Conservation (phyloP, 495 filamentous ascomycete genomes). For the Penicillium pulvis region DNA sequence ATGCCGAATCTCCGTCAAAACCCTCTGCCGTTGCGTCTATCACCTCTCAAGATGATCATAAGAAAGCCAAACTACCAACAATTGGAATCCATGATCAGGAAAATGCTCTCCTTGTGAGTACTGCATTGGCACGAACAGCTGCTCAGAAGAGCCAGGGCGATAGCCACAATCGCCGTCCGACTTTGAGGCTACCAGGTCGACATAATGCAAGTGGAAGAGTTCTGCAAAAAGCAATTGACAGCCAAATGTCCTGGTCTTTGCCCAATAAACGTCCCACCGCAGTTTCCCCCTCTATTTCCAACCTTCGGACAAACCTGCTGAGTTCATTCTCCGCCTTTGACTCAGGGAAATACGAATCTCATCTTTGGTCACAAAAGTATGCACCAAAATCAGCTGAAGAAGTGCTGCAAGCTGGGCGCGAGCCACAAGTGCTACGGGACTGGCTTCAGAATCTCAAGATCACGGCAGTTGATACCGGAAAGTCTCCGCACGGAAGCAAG, state of each 20-base stretch:
- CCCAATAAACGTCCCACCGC: conserved; percentile 10
- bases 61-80: conserved; percentile 41
- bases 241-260: conserved; percentile 34
- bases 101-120: conserved; percentile 31
- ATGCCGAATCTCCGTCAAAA: neutral
- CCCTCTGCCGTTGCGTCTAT: neutral
- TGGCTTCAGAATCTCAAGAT: conserved; percentile 83
- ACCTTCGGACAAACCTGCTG: conserved; percentile 60
- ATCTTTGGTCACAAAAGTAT: conserved; percentile 85
- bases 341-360: conserved; percentile 68
- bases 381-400: conserved; percentile 68
- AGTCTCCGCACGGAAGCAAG: conserved; percentile 39
- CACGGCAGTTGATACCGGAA: conserved; percentile 67
- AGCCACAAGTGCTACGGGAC: conserved; percentile 71
- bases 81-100: conserved; percentile 38
- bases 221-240: conserved; percentile 34
- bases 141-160: neutral
- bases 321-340: conserved; percentile 78
- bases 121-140: conserved; percentile 17
- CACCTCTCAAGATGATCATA: conserved; percentile 19
- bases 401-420: conserved; percentile 75
- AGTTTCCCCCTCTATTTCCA: conserved; percentile 47
- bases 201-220: conserved; percentile 37
- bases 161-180: neutral
- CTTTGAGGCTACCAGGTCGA: conserved; percentile 39